phyloP scores from a whole-genome alignment of 225 moss, liverwort and hornwort genomes.

The Sphagnum contortum region DNA sequence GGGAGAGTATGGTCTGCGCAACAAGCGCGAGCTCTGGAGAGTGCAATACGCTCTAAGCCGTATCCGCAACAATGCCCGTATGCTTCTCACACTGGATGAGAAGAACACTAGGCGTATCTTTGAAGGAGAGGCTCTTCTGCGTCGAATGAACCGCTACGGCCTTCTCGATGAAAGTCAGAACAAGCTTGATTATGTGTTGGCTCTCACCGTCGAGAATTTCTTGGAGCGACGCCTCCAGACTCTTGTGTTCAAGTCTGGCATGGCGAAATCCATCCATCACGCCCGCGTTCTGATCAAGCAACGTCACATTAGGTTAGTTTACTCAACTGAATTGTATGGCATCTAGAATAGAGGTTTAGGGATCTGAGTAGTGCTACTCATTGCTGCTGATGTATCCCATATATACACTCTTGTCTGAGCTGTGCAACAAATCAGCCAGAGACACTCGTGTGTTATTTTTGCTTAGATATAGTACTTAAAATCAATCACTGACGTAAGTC shows the following conservation, averaged over 20 bases:
- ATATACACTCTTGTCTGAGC: no score
- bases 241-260: slow-evolving; percentile 83
- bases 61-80: slow-evolving; percentile 86
- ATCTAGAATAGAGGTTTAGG: no score
- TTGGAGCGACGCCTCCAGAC: slow-evolving; percentile 85
- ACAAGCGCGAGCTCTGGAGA: slow-evolving; percentile 95
- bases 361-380: no score
- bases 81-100: slow-evolving; percentile 83
- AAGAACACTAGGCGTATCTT: slow-evolving; percentile 85
- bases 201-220: slow-evolving; percentile 76
- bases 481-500: no score
- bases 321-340: no score
- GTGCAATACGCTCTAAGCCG: slow-evolving; percentile 86
- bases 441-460: no score
- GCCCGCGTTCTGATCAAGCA: slow-evolving; percentile 88
- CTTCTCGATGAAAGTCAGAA: slow-evolving; percentile 75
- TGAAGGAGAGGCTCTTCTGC: slow-evolving; percentile 85
- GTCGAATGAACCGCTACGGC: slow-evolving; percentile 80
- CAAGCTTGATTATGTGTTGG: slow-evolving; percentile 92
- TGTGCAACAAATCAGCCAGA: no score
- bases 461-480: no score
- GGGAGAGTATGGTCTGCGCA: slow-evolving; percentile 87
- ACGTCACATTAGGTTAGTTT: slow-evolving; percentile 67
- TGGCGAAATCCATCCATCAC: slow-evolving; percentile 93
- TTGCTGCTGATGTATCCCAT: no score